Conservation (phyloP, 306 rosid genomes). For the Erythrophleum fordii region DNA sequence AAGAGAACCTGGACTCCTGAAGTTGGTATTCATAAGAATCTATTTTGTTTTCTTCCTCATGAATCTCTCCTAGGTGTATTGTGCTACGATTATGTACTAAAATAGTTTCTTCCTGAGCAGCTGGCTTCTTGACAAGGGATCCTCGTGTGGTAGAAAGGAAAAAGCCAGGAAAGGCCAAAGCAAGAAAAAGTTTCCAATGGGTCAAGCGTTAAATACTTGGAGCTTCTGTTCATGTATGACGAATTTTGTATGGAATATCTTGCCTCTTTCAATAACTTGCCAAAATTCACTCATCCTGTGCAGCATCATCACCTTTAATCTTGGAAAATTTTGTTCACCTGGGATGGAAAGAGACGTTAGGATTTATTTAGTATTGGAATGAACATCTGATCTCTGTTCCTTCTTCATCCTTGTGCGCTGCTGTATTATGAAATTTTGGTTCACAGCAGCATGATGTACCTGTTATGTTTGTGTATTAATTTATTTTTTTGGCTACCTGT, state of each 20-base stretch:
- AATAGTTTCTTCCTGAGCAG: slow-evolving; percentile 47
- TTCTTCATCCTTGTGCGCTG: neutral
- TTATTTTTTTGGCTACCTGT: neutral
- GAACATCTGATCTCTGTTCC: slow-evolving; percentile 9
- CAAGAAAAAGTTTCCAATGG: slow-evolving; percentile 99
- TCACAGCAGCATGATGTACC: neutral
- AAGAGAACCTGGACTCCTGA: neutral
- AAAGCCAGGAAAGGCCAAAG: slow-evolving; percentile 96
- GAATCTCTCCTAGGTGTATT: neutral
- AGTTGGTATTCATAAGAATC: neutral
- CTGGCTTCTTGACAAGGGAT: slow-evolving; percentile 94
- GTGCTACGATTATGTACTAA: slow-evolving; percentile 35
- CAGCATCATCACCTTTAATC: slow-evolving; percentile 14
- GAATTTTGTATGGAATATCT: slow-evolving; percentile 39
- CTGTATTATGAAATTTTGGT: slow-evolving; percentile 5
- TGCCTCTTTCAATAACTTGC: slow-evolving; percentile 40
- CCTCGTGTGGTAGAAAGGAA: slow-evolving; percentile 94
- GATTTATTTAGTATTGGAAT: slow-evolving; percentile 29
- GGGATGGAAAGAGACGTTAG: slow-evolving; percentile 13
- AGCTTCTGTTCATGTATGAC: slow-evolving; percentile 23
- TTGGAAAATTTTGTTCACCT: slow-evolving; percentile 39
- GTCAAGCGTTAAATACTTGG: slow-evolving; percentile 74
- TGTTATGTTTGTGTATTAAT: neutral
- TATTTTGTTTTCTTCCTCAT: neutral
- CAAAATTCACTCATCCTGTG: slow-evolving; percentile 29